Conservation (phyloP, 164 flowering plant species). For the Aristolochia contorta region DNA sequence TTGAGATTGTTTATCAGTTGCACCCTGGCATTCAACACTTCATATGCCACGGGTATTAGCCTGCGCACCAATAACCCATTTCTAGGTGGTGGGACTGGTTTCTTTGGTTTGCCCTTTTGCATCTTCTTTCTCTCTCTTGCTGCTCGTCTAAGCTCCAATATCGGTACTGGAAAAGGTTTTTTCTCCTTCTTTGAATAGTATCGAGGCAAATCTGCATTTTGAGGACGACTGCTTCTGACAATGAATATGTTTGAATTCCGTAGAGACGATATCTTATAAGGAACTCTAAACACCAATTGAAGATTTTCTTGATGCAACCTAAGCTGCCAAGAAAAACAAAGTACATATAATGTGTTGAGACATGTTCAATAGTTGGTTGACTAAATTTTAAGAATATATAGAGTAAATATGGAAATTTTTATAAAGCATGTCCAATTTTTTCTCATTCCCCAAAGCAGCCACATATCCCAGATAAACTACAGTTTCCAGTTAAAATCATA, state of each 20-base stretch:
- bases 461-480: no score
- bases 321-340: constrained; percentile 26
- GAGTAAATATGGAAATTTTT: no score
- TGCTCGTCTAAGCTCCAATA: constrained; percentile 78
- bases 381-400: no score
- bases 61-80: constrained; percentile 64
- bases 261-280: constrained; percentile 16
- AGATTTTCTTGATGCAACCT: constrained; percentile 18
- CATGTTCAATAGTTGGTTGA: no score
- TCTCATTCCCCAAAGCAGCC: no score
- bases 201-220: constrained; percentile 79
- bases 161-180: constrained; percentile 84
- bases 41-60: constrained; percentile 77
- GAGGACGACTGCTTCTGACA: constrained; percentile 47
- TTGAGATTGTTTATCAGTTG: constrained; percentile 78
- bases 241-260: constrained; percentile 14
- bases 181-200: constrained; percentile 69
- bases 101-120: constrained; percentile 42
- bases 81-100: constrained; percentile 65
- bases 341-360: no score
- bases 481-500: no score
- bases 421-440: no score
- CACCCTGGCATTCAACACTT: constrained; percentile 64
- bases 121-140: constrained; percentile 81
- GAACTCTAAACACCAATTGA: constrained; percentile 17